Conservation (phyloP, 179 eudicot species). For the Vitellaria paradoxa region DNA sequence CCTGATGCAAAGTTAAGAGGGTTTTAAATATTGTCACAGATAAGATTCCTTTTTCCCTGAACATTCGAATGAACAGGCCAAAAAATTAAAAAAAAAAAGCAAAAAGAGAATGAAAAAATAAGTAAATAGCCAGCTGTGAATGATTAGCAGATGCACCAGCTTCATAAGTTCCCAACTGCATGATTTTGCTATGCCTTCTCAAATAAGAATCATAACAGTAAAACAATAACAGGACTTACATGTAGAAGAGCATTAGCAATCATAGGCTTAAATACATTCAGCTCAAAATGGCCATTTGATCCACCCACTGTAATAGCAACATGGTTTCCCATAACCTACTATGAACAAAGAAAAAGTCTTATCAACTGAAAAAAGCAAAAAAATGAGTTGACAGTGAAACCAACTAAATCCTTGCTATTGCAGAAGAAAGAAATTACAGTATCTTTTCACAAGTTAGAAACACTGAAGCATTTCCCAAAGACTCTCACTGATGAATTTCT, state of each 20-base stretch:
- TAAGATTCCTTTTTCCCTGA: neutral
- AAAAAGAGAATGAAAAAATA: neutral
- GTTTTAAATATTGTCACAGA: neutral
- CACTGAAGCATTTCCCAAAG: slow-evolving; percentile 8
- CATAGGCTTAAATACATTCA: slow-evolving; percentile 96
- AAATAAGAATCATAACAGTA: neutral
- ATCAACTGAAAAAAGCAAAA: slow-evolving; percentile 11
- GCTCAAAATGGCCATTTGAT: slow-evolving; percentile 97
- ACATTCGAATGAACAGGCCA: neutral
- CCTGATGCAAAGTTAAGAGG: neutral
- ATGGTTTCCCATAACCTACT: slow-evolving; percentile 97
- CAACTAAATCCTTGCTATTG: neutral
- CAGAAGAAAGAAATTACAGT: neutral
- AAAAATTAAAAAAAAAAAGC: neutral
- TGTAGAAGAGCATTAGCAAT: slow-evolving; percentile 89
- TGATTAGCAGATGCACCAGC: slow-evolving; percentile 2
- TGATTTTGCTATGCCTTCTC: neutral
- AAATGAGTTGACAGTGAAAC: neutral
- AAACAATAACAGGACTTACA: slow-evolving; percentile 38
- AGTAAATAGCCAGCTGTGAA: neutral
- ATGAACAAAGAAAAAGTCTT: slow-evolving; percentile 16
- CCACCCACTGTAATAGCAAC: slow-evolving; percentile 96
- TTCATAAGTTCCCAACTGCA: neutral
- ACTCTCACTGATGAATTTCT: neutral
- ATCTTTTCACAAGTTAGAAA: neutral